Evolutionary conservation across 306 rosid species (phyloP).

Genomic region (Vigna trinervia): DNA sequence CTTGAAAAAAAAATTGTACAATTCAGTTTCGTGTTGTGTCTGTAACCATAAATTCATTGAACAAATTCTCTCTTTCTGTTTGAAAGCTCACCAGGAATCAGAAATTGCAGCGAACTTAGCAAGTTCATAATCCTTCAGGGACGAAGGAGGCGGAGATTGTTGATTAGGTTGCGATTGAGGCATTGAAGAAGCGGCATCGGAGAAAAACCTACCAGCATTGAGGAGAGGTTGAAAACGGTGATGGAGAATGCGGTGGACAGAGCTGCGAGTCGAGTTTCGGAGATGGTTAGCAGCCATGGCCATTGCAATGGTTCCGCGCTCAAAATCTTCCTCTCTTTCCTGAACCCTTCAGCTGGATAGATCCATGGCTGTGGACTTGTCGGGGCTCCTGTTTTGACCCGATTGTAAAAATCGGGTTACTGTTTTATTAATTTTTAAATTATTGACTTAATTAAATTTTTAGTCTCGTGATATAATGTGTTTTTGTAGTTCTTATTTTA

Average conservation of each 20-base stretch:
- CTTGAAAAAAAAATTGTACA: not conserved
- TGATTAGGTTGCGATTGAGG: constrained; percentile 37
- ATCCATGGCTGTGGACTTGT: not conserved
- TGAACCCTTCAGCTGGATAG: not conserved
- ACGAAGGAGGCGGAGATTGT: constrained; percentile 54
- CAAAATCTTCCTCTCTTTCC: not conserved
- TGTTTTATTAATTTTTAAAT: not conserved
- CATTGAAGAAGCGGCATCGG: constrained; percentile 43
- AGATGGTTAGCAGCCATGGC: constrained; percentile 32
- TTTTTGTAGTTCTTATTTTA: no score
- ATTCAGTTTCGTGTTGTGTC: not conserved
- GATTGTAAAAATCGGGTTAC: not conserved
- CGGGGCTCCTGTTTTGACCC: constrained; percentile 15
- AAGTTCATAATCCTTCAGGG: constrained; percentile 69
- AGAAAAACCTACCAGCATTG: constrained; percentile 52
- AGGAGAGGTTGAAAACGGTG: constrained; percentile 34
- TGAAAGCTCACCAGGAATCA: constrained; percentile 68
- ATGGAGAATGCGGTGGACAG: constrained; percentile 35
- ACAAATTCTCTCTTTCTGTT: not conserved
- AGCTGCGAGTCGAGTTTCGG: constrained; percentile 22
- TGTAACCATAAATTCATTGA: not conserved
- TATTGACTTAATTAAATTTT: no score
- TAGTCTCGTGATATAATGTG: no score
- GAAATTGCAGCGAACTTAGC: constrained; percentile 78
- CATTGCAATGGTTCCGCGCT: not conserved